Evolutionary conservation across 768 basidiomycete species (phyloP), one percentile per base, ranked within the genome.

Genomic region (Russula virescens): DNA sequence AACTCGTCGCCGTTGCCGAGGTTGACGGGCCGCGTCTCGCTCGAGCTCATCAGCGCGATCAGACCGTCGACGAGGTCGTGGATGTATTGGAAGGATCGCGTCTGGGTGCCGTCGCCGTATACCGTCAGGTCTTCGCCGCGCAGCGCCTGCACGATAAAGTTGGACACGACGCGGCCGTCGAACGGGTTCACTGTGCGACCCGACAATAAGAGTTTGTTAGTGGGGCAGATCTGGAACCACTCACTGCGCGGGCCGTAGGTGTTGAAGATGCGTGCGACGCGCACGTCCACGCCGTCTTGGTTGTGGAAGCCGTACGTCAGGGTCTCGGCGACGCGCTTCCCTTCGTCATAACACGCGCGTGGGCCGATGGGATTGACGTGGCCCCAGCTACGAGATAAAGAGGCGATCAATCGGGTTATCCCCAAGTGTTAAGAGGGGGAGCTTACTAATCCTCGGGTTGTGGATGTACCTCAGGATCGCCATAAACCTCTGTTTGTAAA

Each of bases 331-430:
- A 98, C 96, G 69, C 97, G 94, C 78, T 99, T 99, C 53, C 97
- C 97, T 76, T 99, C 97, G 71, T 99, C 97, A 72, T 99, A 99
- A 76, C 97, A 99, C n/a, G 96, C 95, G 65, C 97, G 91, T 63
- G 92, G 91, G 25, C 97, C 97, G 69, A 95, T 97, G 47, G 94
- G 94, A 79, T 99, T 99, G 71, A 99, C 97, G 75, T 98, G 88
- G 51, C 94, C 95, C 94, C 94, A 97, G 75, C 92, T 94, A 60
- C 18, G 19, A 21, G 8, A 46, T 5, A 31, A 16, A 16, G 34
- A 18, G 2, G 28, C 19, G 11, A 40, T 40, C 8, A 31, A 25
- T 43, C 7, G 40, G 2, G n/a, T n/a, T n/a, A n/a, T n/a, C n/a
- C n/a, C 5, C 40, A 65, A 63, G 68, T 61, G 54, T 53, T 23